These are phyloP conservation scores for Miscanthus sacchariflorus DNA, from an alignment of 202 grass and related monocot genomes.

Conservation along the genomic window DNA sequence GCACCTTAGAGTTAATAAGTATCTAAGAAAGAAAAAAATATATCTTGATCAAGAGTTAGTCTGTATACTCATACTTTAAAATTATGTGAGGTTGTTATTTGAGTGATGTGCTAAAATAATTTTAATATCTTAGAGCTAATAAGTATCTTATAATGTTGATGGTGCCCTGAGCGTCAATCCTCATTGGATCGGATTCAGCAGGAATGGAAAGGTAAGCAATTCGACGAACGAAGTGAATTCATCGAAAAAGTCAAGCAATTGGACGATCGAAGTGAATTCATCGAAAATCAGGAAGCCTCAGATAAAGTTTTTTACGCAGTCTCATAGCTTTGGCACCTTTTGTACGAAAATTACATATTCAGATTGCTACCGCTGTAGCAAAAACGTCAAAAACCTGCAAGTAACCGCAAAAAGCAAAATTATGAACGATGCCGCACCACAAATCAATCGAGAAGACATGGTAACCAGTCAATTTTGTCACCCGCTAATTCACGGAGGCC, in stretches of 20 bases:
- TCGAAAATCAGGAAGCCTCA: background rate
- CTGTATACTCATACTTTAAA: too few relatives aligned
- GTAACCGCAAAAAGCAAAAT: background rate
- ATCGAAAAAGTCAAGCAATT: background rate
- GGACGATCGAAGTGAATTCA: background rate
- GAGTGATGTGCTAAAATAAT: too few relatives aligned
- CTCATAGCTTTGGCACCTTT: too few relatives aligned
- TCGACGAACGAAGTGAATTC: background rate
- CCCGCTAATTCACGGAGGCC: background rate
- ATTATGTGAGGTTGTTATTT: too few relatives aligned
- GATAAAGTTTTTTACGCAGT: background rate
- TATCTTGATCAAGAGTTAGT: too few relatives aligned
- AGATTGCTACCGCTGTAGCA: background rate
- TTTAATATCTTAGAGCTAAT: too few relatives aligned
- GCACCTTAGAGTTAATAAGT: too few relatives aligned
- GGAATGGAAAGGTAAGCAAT: background rate
- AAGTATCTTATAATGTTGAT: too few relatives aligned
- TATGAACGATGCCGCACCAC: background rate
- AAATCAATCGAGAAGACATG: background rate
- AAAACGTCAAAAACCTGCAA: background rate
- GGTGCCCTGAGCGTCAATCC: too few relatives aligned
- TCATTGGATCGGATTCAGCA: background rate
- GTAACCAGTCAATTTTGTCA: background rate
- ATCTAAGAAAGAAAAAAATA: too few relatives aligned
- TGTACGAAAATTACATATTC: background rate